Conservation (phyloP, 352 stramenopile species). For the Phytopythium delawarense region DNA sequence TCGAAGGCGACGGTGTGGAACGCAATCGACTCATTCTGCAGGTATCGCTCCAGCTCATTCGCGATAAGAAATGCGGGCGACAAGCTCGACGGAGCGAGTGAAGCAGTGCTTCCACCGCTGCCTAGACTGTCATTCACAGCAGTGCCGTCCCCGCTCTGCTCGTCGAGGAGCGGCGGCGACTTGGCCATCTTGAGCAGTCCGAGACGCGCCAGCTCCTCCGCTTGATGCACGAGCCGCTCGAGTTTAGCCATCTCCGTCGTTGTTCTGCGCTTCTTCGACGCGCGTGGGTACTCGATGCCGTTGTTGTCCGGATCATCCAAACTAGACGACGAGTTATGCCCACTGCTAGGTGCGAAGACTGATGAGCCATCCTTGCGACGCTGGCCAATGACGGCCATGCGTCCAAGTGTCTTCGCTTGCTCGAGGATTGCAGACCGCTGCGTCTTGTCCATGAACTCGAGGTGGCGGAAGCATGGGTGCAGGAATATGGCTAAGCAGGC, state of each 20-base stretch:
- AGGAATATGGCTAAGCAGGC: conserved; percentile 14
- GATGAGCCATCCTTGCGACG: background rate
- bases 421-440: background rate
- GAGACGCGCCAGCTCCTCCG: background rate
- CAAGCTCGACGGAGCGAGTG: background rate
- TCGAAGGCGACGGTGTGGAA: conserved; percentile 18
- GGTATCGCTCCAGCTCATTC: conserved; percentile 15
- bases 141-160: background rate
- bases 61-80: conserved; percentile 1
- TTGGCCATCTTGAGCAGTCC: background rate
- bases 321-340: too few species aligned
- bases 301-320: too few species aligned
- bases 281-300: background rate
- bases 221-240: background rate
- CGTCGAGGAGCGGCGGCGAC: background rate
- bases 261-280: background rate
- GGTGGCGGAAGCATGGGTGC: conserved; percentile 20
- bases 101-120: background rate
- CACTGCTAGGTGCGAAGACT: background rate
- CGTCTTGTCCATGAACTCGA: conserved; percentile 11
- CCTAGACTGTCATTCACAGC: background rate
- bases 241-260: background rate
- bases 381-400: background rate
- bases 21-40: conserved; percentile 14
- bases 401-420: background rate